These are phyloP conservation scores for Saccharomycopsis guyanensis DNA, from an alignment of 805 yeast genomes.

Conservation along the genomic window DNA sequence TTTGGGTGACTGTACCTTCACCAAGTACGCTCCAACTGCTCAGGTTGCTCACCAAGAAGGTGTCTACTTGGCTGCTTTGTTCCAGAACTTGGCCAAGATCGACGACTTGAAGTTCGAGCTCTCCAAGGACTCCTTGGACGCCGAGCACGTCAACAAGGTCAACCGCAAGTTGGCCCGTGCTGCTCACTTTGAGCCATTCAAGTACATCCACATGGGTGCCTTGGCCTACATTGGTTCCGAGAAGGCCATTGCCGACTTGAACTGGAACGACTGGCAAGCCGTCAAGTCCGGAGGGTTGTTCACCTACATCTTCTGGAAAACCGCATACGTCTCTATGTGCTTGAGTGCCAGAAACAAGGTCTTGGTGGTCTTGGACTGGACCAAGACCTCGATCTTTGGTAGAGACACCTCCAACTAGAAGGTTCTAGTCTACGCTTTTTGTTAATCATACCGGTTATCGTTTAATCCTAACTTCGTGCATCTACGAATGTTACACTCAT, in stretches of 20 bases:
- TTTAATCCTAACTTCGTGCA: background rate
- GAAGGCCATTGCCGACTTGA: conserved; percentile 87
- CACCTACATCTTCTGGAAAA: conserved; percentile 91
- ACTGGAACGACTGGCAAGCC: conserved; percentile 72
- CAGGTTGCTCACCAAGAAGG: conserved; percentile 98
- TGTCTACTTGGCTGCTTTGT: conserved; percentile 63
- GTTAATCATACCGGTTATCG: background rate
- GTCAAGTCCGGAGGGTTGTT: conserved; percentile 77
- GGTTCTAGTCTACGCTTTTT: background rate
- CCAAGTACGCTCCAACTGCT: conserved; percentile 89
- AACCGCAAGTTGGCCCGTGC: conserved; percentile 30
- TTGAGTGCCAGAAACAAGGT: conserved; percentile 83
- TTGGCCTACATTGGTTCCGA: conserved; percentile 92
- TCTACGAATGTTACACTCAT: background rate
- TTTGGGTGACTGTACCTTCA: conserved; percentile 88
- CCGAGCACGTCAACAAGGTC: conserved; percentile 40
- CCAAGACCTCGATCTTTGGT: conserved; percentile 79
- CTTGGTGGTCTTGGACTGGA: conserved; percentile 83
- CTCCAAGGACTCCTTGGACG: conserved; percentile 28
- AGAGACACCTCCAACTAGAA: conserved; percentile 47
- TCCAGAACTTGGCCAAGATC: conserved; percentile 55
- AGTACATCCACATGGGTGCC: conserved; percentile 85
- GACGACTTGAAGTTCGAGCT: conserved; percentile 46
- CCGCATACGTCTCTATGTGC: conserved; percentile 89
- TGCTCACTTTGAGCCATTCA: conserved; percentile 47